These are phyloP conservation scores for Colletotrichum graminicola DNA, from an alignment of 2,329 filamentous ascomycete genomes.

Conservation along the genomic window DNA sequence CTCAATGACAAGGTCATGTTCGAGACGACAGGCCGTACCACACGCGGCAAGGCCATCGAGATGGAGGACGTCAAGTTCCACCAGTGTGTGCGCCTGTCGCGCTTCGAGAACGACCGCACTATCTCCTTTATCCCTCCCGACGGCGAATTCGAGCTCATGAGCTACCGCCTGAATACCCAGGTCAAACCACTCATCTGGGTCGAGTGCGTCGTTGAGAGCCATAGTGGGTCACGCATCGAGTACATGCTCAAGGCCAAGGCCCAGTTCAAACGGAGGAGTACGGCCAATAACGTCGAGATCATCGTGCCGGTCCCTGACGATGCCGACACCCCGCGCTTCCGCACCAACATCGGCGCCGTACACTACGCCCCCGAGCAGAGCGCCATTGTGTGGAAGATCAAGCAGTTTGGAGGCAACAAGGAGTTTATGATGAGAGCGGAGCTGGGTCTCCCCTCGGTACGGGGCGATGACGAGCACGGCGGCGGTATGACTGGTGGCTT, in stretches of 20 bases:
- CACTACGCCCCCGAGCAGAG: constrained; percentile 98
- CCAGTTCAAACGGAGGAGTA: constrained; percentile 97
- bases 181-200: constrained; percentile 99
- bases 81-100: constrained; percentile 93
- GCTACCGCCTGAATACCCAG: constrained; percentile 97
- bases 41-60: constrained; percentile 95
- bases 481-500: constrained; percentile 98
- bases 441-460: constrained; percentile 91
- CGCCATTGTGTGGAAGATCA: constrained; percentile 99
- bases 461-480: constrained; percentile 94
- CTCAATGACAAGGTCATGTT: constrained; percentile 99
- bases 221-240: constrained; percentile 94
- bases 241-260: constrained; percentile 99
- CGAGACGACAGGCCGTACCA: constrained; percentile 94
- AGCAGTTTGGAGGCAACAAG: constrained; percentile 98
- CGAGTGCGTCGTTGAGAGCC: constrained; percentile 95
- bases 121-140: constrained; percentile 99
- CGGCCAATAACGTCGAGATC: constrained; percentile 99
- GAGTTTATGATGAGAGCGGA: constrained; percentile 99
- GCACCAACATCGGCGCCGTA: constrained; percentile 96
- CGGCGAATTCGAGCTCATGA: constrained; percentile 99
- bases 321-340: constrained; percentile 94
- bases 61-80: constrained; percentile 99
- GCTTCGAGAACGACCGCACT: constrained; percentile 98
- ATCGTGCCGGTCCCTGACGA: constrained; percentile 97